phyloP scores from a whole-genome alignment of 2,329 filamentous ascomycete species.

The Aspergillus transmontanensis region DNA sequence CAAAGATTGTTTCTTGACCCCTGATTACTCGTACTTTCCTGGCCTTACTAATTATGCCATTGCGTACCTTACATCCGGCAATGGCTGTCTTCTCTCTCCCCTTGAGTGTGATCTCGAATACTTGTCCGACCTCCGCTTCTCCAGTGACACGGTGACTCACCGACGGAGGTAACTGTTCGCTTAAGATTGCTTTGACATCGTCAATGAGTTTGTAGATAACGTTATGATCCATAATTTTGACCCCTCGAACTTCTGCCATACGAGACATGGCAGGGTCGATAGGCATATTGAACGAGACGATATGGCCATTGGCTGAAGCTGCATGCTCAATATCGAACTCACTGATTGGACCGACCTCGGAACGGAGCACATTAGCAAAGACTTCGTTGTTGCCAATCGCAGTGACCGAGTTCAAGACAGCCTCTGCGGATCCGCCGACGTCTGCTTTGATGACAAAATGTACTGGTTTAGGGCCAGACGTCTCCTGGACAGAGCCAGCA shows the following conservation, averaged over 20 bases:
- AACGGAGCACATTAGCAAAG: constrained; percentile 72
- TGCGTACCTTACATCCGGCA: constrained; percentile 85
- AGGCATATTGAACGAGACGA: constrained; percentile 83
- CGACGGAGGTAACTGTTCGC: constrained; percentile 67
- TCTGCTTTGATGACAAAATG: constrained; percentile 91
- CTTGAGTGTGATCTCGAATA: constrained; percentile 83
- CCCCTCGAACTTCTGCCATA: constrained; percentile 69
- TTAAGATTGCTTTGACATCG: constrained; percentile 60
- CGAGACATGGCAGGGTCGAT: constrained; percentile 68
- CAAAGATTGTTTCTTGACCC: constrained; percentile 70
- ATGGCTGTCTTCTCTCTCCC: constrained; percentile 71
- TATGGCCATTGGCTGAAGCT: constrained; percentile 70
- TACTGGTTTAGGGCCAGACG: constrained; percentile 58
- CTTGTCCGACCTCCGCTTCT: constrained; percentile 80
- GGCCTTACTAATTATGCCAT: constrained; percentile 69
- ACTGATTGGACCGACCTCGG: constrained; percentile 73
- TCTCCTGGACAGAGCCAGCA: constrained; percentile 41
- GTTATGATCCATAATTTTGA: constrained; percentile 80
- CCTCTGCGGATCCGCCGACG: constrained; percentile 91
- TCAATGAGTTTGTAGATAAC: constrained; percentile 59
- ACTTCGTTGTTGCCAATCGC: constrained; percentile 85
- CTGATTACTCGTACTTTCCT: constrained; percentile 73
- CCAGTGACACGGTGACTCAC: constrained; percentile 73
- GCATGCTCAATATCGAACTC: constrained; percentile 92
- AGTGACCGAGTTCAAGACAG: constrained; percentile 74